These are phyloP conservation scores for Astrocystis sublimbata DNA, from an alignment of 495 filamentous ascomycete species.

Conservation along the genomic window DNA sequence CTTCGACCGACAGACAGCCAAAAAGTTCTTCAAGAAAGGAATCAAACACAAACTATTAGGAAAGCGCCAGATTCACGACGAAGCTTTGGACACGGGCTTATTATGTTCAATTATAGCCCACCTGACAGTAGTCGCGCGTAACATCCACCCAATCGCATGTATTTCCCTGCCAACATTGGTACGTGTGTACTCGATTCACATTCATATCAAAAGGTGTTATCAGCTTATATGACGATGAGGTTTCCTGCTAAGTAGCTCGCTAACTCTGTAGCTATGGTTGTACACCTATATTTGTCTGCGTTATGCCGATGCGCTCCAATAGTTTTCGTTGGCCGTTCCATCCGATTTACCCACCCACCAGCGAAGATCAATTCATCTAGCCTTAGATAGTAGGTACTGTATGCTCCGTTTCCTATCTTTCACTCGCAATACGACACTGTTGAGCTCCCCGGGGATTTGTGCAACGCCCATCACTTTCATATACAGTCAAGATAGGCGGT, in stretches of 20 bases:
- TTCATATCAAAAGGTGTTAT: neutral
- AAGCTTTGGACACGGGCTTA: neutral
- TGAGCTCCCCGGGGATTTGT: neutral
- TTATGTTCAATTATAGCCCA: conserved; percentile 4
- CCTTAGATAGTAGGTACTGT: neutral
- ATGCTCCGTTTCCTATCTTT: neutral
- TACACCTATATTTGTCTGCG: neutral
- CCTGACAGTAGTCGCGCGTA: neutral
- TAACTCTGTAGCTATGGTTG: neutral
- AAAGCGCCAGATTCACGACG: neutral
- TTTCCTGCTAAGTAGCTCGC: too few relatives aligned
- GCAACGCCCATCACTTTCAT: neutral
- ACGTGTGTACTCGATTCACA: neutral
- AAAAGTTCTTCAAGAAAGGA: too few relatives aligned
- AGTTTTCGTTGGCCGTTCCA: neutral
- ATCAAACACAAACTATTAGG: too few relatives aligned
- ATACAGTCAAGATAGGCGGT: neutral
- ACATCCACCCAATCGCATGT: neutral
- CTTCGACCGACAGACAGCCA: too few relatives aligned
- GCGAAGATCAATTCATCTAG: neutral
- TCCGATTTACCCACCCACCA: conserved; percentile 5
- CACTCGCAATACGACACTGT: neutral
- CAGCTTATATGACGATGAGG: neutral
- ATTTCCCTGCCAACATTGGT: neutral
- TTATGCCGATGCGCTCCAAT: conserved; percentile 18